Base-by-base conservation (phyloP, 441 rosid species). In the Populus tomentosa region DNA sequence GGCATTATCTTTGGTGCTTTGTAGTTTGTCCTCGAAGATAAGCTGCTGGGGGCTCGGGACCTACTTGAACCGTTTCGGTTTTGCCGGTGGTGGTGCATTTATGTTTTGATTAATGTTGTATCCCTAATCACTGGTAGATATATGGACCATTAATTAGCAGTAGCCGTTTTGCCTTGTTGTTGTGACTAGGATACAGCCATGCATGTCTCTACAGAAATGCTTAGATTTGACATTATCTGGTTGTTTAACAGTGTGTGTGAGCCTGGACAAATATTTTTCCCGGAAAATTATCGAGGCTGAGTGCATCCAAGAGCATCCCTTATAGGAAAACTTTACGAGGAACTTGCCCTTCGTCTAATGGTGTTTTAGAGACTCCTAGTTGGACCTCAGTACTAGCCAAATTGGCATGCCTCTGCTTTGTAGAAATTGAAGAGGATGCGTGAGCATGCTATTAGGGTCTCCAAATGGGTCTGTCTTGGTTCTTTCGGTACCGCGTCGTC, bases 61-160 rank as follows among this genome's bases (percentile, higher is more conserved):
- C 75, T 75, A 63, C 21, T 64, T 13, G 33, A 73, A 64, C 75
- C 32, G 53, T 71, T 77, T 71, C 71, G 10, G 80, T 77, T 77
- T 70, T 7, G 26, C 18, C 1, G 38, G 4, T 50, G 72, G 59
- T 35, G 38, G 8, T 35, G 38, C 38, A 35, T 35, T 35, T 35
- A 35, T 35, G 38, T 35, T 35, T 35, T 35, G 38, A 35, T 35
- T 35, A 35, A 35, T 35, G 7, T 35, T 35, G 38, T 35, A 5
- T 7, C 38, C 8, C 38, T 35, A 5, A 7, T 35, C 8, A 7
- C 38, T 35, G 6, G 7, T 35, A 35, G 8, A 35, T 35, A 35
- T 35, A 30, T 35, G 38, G 32, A 38, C 11, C 38, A 35, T 35
- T 35, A 35, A 35, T 35, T 11, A 10, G 46, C 38, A 35, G 38